These are phyloP conservation scores for Sporothrix variecibatus DNA, from an alignment of 2,329 filamentous ascomycete genomes.

Conservation along the genomic window DNA sequence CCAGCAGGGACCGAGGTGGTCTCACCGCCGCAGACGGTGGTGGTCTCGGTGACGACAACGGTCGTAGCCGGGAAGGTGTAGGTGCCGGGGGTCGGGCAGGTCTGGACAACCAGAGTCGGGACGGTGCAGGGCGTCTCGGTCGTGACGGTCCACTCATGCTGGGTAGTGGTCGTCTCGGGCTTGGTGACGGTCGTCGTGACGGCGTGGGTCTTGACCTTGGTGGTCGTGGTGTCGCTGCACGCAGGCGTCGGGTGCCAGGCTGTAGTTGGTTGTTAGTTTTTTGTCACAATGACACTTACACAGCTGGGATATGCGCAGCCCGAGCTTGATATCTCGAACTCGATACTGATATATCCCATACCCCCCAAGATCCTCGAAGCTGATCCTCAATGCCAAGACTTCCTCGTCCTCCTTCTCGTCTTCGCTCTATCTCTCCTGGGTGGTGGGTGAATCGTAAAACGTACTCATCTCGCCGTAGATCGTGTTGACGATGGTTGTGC, in stretches of 20 bases:
- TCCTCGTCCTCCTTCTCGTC: neutral
- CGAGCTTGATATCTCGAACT: neutral
- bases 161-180: neutral
- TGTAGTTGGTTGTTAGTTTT: neutral
- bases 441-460: slow-evolving; percentile 7
- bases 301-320: neutral
- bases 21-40: slow-evolving; percentile 65
- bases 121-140: slow-evolving; percentile 38
- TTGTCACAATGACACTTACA: neutral
- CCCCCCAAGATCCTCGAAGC: neutral
- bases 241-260: slow-evolving; percentile 17
- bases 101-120: slow-evolving; percentile 55
- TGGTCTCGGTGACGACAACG: slow-evolving; percentile 65
- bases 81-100: slow-evolving; percentile 66
- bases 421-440: no score
- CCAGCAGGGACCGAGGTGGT: slow-evolving; percentile 64
- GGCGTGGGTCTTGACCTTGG: slow-evolving; percentile 13
- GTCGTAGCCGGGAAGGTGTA: slow-evolving; percentile 78
- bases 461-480: slow-evolving; percentile 62
- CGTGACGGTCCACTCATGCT: slow-evolving; percentile 27
- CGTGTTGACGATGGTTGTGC: slow-evolving; percentile 74
- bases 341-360: neutral
- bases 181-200: slow-evolving; percentile 17
- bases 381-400: neutral
- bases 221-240: slow-evolving; percentile 19